phyloP scores from a whole-genome alignment of 2,329 filamentous ascomycete species.

The Neonectria neomacrospora region DNA sequence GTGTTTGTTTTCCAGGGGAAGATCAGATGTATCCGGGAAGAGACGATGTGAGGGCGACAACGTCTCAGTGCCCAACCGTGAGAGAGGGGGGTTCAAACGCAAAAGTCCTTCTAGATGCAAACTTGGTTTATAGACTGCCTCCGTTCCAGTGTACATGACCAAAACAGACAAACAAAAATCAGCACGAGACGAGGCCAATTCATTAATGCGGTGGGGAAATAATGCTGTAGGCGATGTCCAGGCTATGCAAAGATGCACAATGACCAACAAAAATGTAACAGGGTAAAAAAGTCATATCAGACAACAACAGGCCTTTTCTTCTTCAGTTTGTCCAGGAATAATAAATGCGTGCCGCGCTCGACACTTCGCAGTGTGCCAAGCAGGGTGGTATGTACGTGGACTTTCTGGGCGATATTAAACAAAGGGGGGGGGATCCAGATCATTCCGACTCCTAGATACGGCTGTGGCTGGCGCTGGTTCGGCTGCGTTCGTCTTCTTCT shows the following conservation, averaged over 20 bases:
- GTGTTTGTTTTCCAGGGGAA: not conserved
- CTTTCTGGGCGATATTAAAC: constrained; percentile 21
- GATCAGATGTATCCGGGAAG: not conserved
- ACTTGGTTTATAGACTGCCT: constrained; percentile 37
- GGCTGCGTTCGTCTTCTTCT: constrained; percentile 84
- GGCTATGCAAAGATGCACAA: constrained; percentile 35
- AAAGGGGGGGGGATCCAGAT: constrained; percentile 9
- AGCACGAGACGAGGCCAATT: constrained; percentile 21
- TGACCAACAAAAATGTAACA: constrained; percentile 30
- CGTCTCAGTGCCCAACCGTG: constrained; percentile 16
- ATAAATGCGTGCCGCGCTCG: constrained; percentile 11
- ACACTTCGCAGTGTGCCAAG: constrained; percentile 11
- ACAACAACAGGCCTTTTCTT: constrained; percentile 20
- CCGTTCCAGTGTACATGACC: constrained; percentile 34
- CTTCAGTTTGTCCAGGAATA: constrained; percentile 14
- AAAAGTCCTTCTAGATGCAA: constrained; percentile 42
- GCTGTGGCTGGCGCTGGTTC: constrained; percentile 76
- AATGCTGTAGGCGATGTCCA: constrained; percentile 28
- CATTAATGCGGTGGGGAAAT: constrained; percentile 31
- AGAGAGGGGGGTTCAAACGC: constrained; percentile 24
- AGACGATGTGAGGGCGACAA: constrained; percentile 9
- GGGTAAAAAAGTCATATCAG: constrained; percentile 17
- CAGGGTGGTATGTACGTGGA: constrained; percentile 36
- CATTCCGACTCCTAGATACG: constrained; percentile 51
- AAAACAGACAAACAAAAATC: constrained; percentile 12